These are phyloP conservation scores for Huntiella omanensis DNA, from an alignment of 2,329 filamentous ascomycete genomes.

Conservation along the genomic window DNA sequence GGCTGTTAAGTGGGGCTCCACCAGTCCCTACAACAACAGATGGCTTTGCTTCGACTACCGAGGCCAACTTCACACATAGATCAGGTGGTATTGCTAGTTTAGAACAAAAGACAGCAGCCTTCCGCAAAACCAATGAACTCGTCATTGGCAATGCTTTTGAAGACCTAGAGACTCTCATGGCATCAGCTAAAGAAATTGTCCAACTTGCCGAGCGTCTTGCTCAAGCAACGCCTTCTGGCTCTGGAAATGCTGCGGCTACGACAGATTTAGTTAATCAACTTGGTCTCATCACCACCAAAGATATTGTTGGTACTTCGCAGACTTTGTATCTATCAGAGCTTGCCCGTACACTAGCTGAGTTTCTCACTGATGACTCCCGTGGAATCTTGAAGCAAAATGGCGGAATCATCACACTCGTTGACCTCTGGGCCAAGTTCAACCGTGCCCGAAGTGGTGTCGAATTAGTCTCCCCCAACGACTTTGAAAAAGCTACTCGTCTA, in stretches of 20 bases:
- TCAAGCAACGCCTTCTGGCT: slow-evolving; percentile 16
- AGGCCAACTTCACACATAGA: slow-evolving; percentile 21
- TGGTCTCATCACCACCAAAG: slow-evolving; percentile 82
- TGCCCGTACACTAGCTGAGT: slow-evolving; percentile 70
- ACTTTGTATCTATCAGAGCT: slow-evolving; percentile 79
- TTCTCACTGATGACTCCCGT: slow-evolving; percentile 66
- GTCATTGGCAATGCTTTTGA: slow-evolving; percentile 91
- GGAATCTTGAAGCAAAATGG: slow-evolving; percentile 63
- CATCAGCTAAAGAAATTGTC: slow-evolving; percentile 89
- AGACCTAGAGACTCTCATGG: slow-evolving; percentile 91
- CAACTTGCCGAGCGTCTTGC: slow-evolving; percentile 80
- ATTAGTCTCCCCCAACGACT: slow-evolving; percentile 77
- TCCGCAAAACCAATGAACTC: slow-evolving; percentile 80
- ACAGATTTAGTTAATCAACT: slow-evolving; percentile 45
- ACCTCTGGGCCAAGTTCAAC: slow-evolving; percentile 91
- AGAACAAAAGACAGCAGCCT: slow-evolving; percentile 65
- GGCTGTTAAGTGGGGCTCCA: slow-evolving; percentile 78
- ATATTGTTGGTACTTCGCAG: slow-evolving; percentile 68
- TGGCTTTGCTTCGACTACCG: slow-evolving; percentile 15
- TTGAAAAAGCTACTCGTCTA: slow-evolving; percentile 70
- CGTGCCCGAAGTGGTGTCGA: slow-evolving; percentile 83
- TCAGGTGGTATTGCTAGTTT: slow-evolving; percentile 81
- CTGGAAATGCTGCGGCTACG: slow-evolving; percentile 48
- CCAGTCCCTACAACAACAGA: slow-evolving; percentile 49
- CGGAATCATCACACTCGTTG: slow-evolving; percentile 75